Conservation (phyloP, 2,329 filamentous ascomycete species). For the Magnaporthiopsis rhizophila region DNA sequence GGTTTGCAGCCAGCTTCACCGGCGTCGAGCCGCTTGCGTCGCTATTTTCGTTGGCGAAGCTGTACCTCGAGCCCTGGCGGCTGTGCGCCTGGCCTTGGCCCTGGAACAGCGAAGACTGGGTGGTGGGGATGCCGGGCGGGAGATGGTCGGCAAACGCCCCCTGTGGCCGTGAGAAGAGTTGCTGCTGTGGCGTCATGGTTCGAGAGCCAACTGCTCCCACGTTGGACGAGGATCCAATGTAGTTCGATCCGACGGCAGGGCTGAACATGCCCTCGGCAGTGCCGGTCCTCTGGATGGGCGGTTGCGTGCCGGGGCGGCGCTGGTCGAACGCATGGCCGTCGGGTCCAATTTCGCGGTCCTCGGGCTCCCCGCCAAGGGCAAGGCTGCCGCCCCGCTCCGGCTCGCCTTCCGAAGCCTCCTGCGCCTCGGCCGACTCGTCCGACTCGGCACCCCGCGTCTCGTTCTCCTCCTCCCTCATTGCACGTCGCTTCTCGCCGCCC, state of each 20-base stretch:
- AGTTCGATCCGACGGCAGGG: slow-evolving; percentile 39
- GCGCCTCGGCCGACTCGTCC: slow-evolving; percentile 37
- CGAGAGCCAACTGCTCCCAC: slow-evolving; percentile 57
- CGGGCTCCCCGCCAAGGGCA: slow-evolving; percentile 86
- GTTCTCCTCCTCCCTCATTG: slow-evolving; percentile 63
- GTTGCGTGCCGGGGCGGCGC: slow-evolving; percentile 61
- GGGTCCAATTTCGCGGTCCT: slow-evolving; percentile 58
- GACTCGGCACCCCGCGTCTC: slow-evolving; percentile 41
- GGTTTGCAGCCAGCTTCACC: slow-evolving; percentile 71
- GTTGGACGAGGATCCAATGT: slow-evolving; percentile 39
- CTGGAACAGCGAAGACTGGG: slow-evolving; percentile 44
- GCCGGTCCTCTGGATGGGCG: slow-evolving; percentile 62
- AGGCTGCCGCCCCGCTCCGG: slow-evolving; percentile 76
- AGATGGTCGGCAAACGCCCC: slow-evolving; percentile 24
- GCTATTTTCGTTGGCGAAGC: slow-evolving; percentile 67
- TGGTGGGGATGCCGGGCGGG: slow-evolving; percentile 47
- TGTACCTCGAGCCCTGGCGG: slow-evolving; percentile 80
- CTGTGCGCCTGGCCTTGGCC: slow-evolving; percentile 54
- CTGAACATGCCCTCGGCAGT: slow-evolving; percentile 45
- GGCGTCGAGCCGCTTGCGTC: slow-evolving; percentile 50
- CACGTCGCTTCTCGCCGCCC: slow-evolving; percentile 73
- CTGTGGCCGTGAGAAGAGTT: slow-evolving; percentile 56
- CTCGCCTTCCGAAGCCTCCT: slow-evolving; percentile 58
- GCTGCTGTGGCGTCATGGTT: slow-evolving; percentile 63
- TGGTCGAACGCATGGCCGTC: slow-evolving; percentile 46